Evolutionary conservation across 495 filamentous ascomycete genomes (phyloP), one percentile per base, ranked within the genome.

Genomic region (Neurospora sp.): DNA sequence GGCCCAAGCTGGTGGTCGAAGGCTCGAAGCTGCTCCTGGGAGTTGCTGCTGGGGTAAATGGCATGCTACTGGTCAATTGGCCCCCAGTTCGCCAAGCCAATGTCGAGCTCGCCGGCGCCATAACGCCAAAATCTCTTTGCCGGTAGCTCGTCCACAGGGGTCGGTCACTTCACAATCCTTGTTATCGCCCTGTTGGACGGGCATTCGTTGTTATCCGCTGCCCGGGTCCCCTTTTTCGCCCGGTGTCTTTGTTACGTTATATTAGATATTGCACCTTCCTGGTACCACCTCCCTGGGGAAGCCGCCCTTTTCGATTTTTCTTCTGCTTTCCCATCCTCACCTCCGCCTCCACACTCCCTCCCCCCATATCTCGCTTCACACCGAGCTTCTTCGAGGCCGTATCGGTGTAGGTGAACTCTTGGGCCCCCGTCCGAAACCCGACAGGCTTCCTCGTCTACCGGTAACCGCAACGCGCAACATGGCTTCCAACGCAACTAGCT

Each of bases 401-500:
- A 65, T 65, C 53, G 53, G 53, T 65, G 53, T 65, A 65, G 53
- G 53, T 65, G 53, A 65, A 65, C 14, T 65, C 53, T 17, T 35
- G 53, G 53, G 53, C 53, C 53, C 53, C 53, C 53, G 53, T 65
- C 53, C 53, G 53, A 65, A 65, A 65, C 53, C 27, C 1, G 9
- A 65, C 53, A 65, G 53, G 27, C 27, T 53, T 59, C 48, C 48
- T 59, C 48, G 48, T 59, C 20, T 59, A 59, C 8, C 53, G 53
- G 14, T 35, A 31, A 40, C n/a, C 69, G 35, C 69, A 38, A 35
- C 73, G 70, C 76, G 74, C 81, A 79, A 72, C 69, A 91, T 93
- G 90, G 87, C 86, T 76, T 81, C 86, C 69, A 93, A 92, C 78
- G 89, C 86, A 82, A 83, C 82, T 35, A 92, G 87, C 82, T 92